These are phyloP conservation scores for Cryphonectria radicalis DNA, from an alignment of 2,329 filamentous ascomycete species.

Conservation along the genomic window DNA sequence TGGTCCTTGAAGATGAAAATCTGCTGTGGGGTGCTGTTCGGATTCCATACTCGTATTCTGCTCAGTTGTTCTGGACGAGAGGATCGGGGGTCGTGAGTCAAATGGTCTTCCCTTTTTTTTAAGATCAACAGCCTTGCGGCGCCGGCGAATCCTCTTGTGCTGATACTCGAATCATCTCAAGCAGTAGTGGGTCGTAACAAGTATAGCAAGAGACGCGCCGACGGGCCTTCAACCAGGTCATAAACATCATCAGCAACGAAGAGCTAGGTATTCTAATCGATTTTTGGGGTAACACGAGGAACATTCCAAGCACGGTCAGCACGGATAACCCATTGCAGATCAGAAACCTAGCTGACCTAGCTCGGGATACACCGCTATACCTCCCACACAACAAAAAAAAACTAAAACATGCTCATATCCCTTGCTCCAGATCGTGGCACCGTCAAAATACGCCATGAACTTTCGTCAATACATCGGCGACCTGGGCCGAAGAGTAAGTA, in stretches of 20 bases:
- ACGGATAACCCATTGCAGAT: background rate
- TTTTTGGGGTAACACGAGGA: background rate
- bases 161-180: background rate
- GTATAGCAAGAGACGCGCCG: background rate
- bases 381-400: background rate
- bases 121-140: background rate
- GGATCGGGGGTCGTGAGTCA: no score
- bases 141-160: background rate
- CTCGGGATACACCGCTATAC: background rate
- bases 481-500: background rate
- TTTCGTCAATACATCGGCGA: background rate
- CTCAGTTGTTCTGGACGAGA: background rate
- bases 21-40: background rate
- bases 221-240: background rate
- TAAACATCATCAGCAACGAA: background rate
- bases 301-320: background rate
- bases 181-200: background rate
- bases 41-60: background rate
- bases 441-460: background rate
- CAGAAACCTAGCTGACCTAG: background rate
- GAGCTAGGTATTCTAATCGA: background rate
- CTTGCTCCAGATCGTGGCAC: background rate
- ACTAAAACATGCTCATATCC: background rate
- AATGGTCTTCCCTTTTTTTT: no score
- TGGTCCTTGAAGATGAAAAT: no score